These are phyloP conservation scores for Xylaria sp. DNA, from an alignment of 2,329 filamentous ascomycete species.

Conservation along the genomic window DNA sequence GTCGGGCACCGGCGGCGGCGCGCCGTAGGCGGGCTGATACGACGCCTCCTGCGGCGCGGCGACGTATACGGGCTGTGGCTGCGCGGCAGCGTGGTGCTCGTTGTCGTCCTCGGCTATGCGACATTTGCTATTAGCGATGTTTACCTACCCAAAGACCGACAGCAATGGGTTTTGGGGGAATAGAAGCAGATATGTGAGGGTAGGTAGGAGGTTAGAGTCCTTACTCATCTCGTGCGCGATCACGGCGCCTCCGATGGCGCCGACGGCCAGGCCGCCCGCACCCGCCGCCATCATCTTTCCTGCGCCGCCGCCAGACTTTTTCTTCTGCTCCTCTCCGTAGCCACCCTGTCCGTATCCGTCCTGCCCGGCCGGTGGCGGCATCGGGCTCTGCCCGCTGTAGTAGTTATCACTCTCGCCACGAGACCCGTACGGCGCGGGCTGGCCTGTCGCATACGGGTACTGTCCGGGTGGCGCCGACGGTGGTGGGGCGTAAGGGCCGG, in stretches of 20 bases:
- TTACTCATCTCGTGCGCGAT: slow-evolving; percentile 58
- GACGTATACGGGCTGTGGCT: slow-evolving; percentile 9
- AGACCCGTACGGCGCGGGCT: not conserved
- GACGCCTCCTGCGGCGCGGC: slow-evolving; percentile 4
- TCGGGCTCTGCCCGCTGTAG: slow-evolving; percentile 12
- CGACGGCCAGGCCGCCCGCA: slow-evolving; percentile 58
- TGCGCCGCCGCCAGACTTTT: slow-evolving; percentile 45
- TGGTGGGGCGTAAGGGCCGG: slow-evolving; percentile 23
- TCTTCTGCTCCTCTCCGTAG: slow-evolving; percentile 35
- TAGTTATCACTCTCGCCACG: slow-evolving; percentile 9
- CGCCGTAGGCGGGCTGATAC: slow-evolving; percentile 8
- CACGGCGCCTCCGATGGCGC: slow-evolving; percentile 57
- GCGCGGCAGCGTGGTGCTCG: slow-evolving; percentile 9
- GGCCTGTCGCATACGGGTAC: slow-evolving; percentile 4
- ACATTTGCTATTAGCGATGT: not conserved
- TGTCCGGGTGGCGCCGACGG: slow-evolving; percentile 6
- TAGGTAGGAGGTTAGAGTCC: slow-evolving; percentile 28
- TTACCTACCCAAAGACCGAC: not conserved
- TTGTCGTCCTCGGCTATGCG: slow-evolving; percentile 25
- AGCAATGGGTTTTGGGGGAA: not conserved
- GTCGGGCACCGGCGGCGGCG: slow-evolving; percentile 3
- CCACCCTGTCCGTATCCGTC: slow-evolving; percentile 2
- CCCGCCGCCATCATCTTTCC: slow-evolving; percentile 54
- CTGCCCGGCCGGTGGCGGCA: slow-evolving; percentile 10
- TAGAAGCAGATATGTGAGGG: not conserved